Percentiles rank a stretch among this genome's conserved stretches.
These are phyloP conservation scores for Acephala macrosclerotiorum DNA, from an alignment of 2,329 filamentous ascomycete genomes.

Conservation along the genomic window DNA sequence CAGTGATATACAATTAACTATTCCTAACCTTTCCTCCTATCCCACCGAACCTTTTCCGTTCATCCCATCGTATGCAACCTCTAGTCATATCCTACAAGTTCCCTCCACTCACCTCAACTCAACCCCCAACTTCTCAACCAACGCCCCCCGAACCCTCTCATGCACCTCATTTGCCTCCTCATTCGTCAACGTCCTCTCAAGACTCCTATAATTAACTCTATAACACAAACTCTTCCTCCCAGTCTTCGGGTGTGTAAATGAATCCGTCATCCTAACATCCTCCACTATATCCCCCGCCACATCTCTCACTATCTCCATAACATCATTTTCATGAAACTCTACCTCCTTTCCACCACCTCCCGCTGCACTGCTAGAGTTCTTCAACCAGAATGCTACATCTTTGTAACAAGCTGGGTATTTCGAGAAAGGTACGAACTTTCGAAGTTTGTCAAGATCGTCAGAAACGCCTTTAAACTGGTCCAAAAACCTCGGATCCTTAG, in stretches of 20 bases:
- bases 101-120: conserved; percentile 68
- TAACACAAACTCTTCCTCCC: conserved; percentile 88
- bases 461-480: conserved; percentile 77
- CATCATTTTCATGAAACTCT: conserved; percentile 89
- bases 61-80: not conserved
- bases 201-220: conserved; percentile 89
- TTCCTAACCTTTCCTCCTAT: not conserved
- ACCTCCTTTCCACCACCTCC: conserved; percentile 51
- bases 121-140: conserved; percentile 78
- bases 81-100: conserved; percentile 16
- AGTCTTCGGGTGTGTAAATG: conserved; percentile 88
- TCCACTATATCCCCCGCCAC: conserved; percentile 86
- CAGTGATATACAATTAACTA: conserved; percentile 8
- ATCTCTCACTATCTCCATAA: conserved; percentile 93
- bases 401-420: conserved; percentile 90
- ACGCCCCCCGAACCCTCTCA: conserved; percentile 65
- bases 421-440: conserved; percentile 84
- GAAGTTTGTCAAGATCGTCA: conserved; percentile 55
- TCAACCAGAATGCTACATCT: conserved; percentile 94
- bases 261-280: conserved; percentile 83
- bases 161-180: conserved; percentile 82
- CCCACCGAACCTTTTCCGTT: no score
- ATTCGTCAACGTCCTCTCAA: conserved; percentile 90
- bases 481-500: conserved; percentile 83
- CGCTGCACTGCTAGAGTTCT: conserved; percentile 52